Base-by-base conservation (phyloP, 2,329 filamentous ascomycete species). In the Fusarium luffae region DNA sequence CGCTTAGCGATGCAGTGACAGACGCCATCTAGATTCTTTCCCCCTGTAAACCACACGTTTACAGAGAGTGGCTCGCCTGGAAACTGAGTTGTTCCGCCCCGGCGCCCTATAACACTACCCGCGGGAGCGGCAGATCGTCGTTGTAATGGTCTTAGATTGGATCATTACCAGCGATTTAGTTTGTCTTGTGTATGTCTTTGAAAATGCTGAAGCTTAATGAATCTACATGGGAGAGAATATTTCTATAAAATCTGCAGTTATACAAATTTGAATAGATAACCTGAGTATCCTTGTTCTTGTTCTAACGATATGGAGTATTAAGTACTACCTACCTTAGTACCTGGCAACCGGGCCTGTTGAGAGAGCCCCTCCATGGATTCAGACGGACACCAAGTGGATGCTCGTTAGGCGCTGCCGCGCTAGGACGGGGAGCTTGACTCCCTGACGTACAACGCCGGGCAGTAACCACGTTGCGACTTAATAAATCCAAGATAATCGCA, bases 381-480 rank as follows among this genome's bases (percentile, higher is more conserved):
- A 27, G 13, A 13, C 23, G 19, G 13, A 8, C 43, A 47, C 34
- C 34, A 9, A 37, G 32, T 34, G 32, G 32, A 18, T 28, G 55
- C 60, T 50, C 41, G 56, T 69, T 60, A 42, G 57, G 56, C 62
- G 47, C 66, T 75, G 75, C 68, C 73, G 73, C 73, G 73, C 64
- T 75, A 75, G 70, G 71, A 73, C 71, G 73, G 73, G 73, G 68
- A 73, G 59, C 61, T 66, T 52, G 51, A 55, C 57, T 66, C 62
- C 60, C 51, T 70, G 56, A 69, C 54, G 59, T 65, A 59, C 47
- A 64, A 63, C 63, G 25, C 57, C 63, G 34, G 34, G 34, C 34
- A 73, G 67, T 51, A 71, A 74, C 69, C 73, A 75, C 73, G 73
- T 75, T 75, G 68, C 73, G 71, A 65, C 50, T 50, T 42, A 42